These are phyloP conservation scores for Botryotinia convoluta DNA, from an alignment of 2,329 filamentous ascomycete species.

Conservation along the genomic window DNA sequence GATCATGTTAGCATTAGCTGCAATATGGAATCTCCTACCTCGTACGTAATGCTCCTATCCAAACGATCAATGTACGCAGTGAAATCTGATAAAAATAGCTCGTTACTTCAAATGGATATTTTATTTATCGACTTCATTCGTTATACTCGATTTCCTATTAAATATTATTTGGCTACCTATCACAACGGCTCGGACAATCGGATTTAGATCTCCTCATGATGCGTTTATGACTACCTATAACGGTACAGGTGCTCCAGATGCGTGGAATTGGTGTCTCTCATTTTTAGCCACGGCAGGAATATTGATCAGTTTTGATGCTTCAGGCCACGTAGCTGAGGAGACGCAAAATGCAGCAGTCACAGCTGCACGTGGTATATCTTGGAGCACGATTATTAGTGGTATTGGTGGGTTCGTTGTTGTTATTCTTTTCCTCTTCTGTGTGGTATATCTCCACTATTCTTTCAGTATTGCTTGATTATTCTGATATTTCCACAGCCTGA, in stretches of 20 bases:
- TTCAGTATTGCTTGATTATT: neutral
- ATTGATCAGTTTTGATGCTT: constrained; percentile 23
- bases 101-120: constrained; percentile 23
- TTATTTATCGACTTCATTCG: constrained; percentile 21
- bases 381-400: constrained; percentile 22
- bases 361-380: constrained; percentile 25
- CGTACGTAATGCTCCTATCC: neutral
- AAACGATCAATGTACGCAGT: neutral
- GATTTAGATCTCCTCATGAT: constrained; percentile 20
- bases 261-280: constrained; percentile 23
- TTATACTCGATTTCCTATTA: constrained; percentile 22
- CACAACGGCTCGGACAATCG: constrained; percentile 19
- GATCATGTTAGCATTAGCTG: constrained; percentile 21
- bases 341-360: constrained; percentile 20
- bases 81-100: neutral
- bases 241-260: constrained; percentile 17
- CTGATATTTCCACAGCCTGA: constrained; percentile 7
- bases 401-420: constrained; percentile 22
- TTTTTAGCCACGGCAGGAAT: constrained; percentile 22
- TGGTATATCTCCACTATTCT: neutral
- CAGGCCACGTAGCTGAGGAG: constrained; percentile 25
- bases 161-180: constrained; percentile 25
- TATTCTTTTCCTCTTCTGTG: constrained; percentile 23
- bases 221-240: constrained; percentile 25
- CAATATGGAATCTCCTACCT: constrained; percentile 23